Percentiles rank a stretch among this genome's conserved stretches.
Conservation (phyloP, 495 filamentous ascomycete genomes). For the Lasiosphaeria miniovina region DNA sequence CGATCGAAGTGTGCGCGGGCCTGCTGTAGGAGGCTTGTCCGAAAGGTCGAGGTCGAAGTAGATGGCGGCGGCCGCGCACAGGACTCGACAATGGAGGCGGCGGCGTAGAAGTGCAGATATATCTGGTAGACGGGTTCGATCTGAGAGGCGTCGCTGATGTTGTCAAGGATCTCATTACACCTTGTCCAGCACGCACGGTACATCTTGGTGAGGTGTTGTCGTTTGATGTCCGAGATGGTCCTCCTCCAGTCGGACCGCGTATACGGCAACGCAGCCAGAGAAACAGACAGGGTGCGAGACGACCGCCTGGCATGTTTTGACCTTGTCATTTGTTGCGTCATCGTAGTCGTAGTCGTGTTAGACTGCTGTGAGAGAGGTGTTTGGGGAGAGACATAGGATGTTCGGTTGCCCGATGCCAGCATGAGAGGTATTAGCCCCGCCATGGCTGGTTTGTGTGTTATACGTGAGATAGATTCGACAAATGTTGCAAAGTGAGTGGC, state of each 20-base stretch:
- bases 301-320: conserved; percentile 20
- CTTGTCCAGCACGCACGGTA: conserved; percentile 45
- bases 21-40: conserved; percentile 45
- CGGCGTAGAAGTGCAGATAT: conserved; percentile 54
- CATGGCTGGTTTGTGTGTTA: conserved; percentile 13
- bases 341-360: conserved; percentile 11
- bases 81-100: conserved; percentile 48
- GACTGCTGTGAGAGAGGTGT: conserved; percentile 10
- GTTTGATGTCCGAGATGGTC: conserved; percentile 44
- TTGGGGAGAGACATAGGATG: conserved; percentile 12
- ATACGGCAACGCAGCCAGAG: conserved; percentile 26
- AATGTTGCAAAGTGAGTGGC: conserved; percentile 1
- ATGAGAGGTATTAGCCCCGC: conserved; percentile 30
- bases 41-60: conserved; percentile 35
- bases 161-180: conserved; percentile 46
- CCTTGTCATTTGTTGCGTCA: conserved; percentile 3
- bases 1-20: conserved; percentile 47
- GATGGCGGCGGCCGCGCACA: conserved; percentile 46
- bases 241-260: conserved; percentile 41
- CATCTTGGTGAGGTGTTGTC: conserved; percentile 40
- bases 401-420: conserved; percentile 29
- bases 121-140: conserved; percentile 49
- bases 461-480: not conserved
- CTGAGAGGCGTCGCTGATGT: conserved; percentile 36
- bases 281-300: conserved; percentile 18